Base-by-base conservation (phyloP, 306 rosid genomes). In the Luffa aegyptiaca region DNA sequence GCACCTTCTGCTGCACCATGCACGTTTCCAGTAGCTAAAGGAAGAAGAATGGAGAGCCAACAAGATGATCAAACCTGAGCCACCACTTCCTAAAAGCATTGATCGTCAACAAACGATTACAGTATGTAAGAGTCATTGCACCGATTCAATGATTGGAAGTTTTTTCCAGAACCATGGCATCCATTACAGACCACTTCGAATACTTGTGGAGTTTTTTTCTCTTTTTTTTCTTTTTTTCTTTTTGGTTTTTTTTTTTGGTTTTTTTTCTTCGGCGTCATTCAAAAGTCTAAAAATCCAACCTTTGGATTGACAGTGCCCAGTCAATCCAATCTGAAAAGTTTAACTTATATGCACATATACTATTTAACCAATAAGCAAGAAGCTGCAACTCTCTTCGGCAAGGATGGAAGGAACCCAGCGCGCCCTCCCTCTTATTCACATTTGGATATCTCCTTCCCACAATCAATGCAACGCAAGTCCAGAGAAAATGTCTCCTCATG, bases 401-500 rank as follows among this genome's bases (percentile, higher is more conserved):
- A 86, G 65, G 83, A 55, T 79, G 84, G 75, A 63, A 81, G n/a
- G n/a, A 62, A 85, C 80, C 63, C 83, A 81, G 63, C 53, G 81
- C 83, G 37, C 42, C 78, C 42, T 31, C 53, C 80, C 80, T 81
- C 92, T 26, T 80, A 82, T 71, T 71, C 56, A 79, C 78, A 58
- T 37, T 68, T 68, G 45, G 84, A 62, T 10, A 82, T 76, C 53
- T 83, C 82, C 51, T 84, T 58, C 80, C 48, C 83, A 86, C 97
- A 92, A 81, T 82, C 83, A 55, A 77, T 65, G 72, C 93, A 90
- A 74, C 80, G 82, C 49, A 85, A 46, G 10, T 88, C 89, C 71
- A 88, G 76, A 84, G 73, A 88, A 83, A 88, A 85, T n/a, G 86
- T 85, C 73, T 85, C 91, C 86, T 82, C 88, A 49, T 82, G 87